Percentiles rank a stretch among this genome's conserved stretches.
phyloP scores from a whole-genome alignment of 371 early-diverging fungal species.

The Massospora cicadina region DNA sequence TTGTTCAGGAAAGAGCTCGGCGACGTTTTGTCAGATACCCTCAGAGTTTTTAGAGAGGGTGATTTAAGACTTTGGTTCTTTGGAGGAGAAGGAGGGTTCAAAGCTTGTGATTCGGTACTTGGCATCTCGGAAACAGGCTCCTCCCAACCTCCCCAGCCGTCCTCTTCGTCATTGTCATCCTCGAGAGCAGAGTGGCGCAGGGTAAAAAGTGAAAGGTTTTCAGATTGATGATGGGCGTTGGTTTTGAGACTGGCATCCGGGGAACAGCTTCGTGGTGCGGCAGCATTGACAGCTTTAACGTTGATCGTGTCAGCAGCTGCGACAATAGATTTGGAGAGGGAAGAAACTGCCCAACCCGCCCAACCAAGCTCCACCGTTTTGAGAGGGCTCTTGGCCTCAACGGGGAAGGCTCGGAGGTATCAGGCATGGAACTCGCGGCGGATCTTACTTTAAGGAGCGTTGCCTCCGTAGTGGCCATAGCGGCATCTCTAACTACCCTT shows the following conservation, averaged over 20 bases:
- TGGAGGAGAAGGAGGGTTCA: background rate
- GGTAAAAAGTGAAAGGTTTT: background rate
- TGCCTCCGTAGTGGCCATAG: background rate
- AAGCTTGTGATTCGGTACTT: background rate
- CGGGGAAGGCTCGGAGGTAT: background rate
- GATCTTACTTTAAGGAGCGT: conserved; percentile 29
- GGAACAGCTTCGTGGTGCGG: background rate
- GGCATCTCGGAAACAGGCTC: background rate
- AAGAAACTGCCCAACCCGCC: conserved; percentile 63
- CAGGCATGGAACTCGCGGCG: conserved; percentile 47
- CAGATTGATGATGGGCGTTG: background rate
- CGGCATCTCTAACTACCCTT: conserved; percentile 26
- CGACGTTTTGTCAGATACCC: background rate
- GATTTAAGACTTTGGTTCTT: too few relatives aligned
- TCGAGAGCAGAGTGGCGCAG: background rate
- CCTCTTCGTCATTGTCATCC: background rate
- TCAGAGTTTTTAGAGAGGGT: too few relatives aligned
- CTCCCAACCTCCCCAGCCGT: background rate
- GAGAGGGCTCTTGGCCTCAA: background rate
- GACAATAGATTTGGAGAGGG: conserved; percentile 13
- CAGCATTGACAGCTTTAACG: background rate
- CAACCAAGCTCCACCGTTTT: conserved; percentile 18
- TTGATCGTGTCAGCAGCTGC: background rate
- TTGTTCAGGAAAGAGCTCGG: background rate
- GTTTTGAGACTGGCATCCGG: too few relatives aligned